Conservation (phyloP, 2,329 filamentous ascomycete genomes). For the Bipolaris gigantea region DNA sequence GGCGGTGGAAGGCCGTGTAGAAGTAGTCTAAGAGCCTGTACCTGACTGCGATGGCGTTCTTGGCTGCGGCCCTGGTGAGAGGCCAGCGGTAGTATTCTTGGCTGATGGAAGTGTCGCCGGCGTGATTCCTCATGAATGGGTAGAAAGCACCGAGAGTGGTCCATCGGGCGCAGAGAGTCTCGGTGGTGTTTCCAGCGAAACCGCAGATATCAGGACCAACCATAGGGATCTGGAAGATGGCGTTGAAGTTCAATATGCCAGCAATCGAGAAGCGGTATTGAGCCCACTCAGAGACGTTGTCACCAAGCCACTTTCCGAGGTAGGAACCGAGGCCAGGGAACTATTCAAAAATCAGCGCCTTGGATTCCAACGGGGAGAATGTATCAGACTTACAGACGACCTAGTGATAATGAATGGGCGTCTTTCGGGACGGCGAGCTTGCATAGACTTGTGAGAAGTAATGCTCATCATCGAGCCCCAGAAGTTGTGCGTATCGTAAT, state of each 20-base stretch:
- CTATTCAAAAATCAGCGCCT: slow-evolving; percentile 9
- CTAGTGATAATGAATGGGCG: slow-evolving; percentile 74
- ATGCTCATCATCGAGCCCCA: slow-evolving; percentile 76
- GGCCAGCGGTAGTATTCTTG: slow-evolving; percentile 62
- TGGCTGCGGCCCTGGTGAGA: slow-evolving; percentile 63
- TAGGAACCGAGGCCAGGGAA: slow-evolving; percentile 70
- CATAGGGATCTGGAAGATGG: slow-evolving; percentile 52
- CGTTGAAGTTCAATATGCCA: slow-evolving; percentile 49
- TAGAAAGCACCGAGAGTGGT: slow-evolving; percentile 71
- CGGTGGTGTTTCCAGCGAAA: slow-evolving; percentile 67
- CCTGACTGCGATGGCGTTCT: slow-evolving; percentile 67
- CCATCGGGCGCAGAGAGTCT: slow-evolving; percentile 73
- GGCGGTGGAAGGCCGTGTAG: slow-evolving; percentile 68
- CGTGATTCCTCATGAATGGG: slow-evolving; percentile 76
- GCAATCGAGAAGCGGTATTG: slow-evolving; percentile 48
- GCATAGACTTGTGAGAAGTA: slow-evolving; percentile 67
- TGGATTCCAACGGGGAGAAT: neutral
- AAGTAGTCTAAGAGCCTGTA: slow-evolving; percentile 76
- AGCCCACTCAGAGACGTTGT: slow-evolving; percentile 51
- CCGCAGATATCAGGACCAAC: slow-evolving; percentile 70
- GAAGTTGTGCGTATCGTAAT: slow-evolving; percentile 76
- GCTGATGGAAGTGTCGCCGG: slow-evolving; percentile 53
- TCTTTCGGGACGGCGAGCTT: slow-evolving; percentile 61
- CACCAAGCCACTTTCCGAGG: slow-evolving; percentile 63
- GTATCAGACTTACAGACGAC: slow-evolving; percentile 53